Conservation (phyloP, 2,329 filamentous ascomycete genomes). For the Cladosporium colombiae region DNA sequence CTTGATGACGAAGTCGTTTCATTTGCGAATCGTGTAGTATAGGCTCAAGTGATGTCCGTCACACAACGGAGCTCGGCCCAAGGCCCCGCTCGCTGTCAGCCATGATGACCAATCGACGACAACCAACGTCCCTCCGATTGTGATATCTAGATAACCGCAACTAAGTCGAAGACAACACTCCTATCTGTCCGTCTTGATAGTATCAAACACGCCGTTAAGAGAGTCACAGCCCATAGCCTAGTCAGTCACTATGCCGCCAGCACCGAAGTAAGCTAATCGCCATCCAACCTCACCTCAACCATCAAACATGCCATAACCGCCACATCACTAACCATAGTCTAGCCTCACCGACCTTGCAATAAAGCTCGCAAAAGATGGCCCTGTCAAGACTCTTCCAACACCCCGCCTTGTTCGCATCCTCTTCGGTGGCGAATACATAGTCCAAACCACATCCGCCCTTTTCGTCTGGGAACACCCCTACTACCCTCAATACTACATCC, state of each 20-base stretch:
- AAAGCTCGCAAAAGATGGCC: constrained; percentile 44
- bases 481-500: constrained; percentile 49
- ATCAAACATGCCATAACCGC: background rate
- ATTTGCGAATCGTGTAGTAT: background rate
- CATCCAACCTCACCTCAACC: background rate
- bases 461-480: constrained; percentile 48
- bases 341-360: constrained; percentile 45
- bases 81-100: background rate
- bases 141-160: background rate
- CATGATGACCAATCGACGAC: background rate
- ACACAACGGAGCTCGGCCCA: background rate
- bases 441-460: constrained; percentile 36
- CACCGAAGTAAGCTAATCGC: background rate
- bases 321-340: background rate
- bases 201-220: background rate
- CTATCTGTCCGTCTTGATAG: background rate
- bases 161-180: background rate
- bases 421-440: constrained; percentile 37
- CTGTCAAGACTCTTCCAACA: constrained; percentile 36
- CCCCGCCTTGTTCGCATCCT: constrained; percentile 37
- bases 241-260: constrained; percentile 1
- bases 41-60: background rate
- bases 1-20: background rate
- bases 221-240: background rate
- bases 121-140: background rate